phyloP scores from a whole-genome alignment of 176 grass and related monocot genomes.

The Oryza meyeriana region DNA sequence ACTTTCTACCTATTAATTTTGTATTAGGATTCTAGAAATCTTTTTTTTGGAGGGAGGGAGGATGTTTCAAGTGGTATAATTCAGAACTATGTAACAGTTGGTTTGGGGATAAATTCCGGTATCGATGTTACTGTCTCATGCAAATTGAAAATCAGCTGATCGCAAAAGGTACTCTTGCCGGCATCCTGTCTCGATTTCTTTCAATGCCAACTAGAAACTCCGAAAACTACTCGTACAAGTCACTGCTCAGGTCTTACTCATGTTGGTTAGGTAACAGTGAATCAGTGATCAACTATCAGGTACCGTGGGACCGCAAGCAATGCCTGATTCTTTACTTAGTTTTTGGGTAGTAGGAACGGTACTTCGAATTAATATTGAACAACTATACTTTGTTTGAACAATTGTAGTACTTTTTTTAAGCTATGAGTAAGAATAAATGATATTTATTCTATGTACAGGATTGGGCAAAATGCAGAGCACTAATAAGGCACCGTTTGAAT shows the following conservation, averaged over 20 bases:
- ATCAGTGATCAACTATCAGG: background rate
- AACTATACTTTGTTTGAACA: background rate
- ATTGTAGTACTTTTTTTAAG: too few species aligned
- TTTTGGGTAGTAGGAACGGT: background rate
- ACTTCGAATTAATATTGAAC: background rate
- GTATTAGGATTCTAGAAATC: too few species aligned
- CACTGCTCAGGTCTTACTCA: background rate
- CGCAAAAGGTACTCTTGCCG: background rate
- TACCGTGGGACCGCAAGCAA: background rate
- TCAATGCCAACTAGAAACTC: background rate
- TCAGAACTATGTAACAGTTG: too few species aligned
- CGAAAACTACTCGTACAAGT: background rate
- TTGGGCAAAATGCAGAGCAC: too few species aligned
- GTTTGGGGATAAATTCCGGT: too few species aligned
- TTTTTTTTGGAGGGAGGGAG: too few species aligned
- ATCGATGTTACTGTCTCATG: background rate
- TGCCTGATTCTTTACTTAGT: background rate
- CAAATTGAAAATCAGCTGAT: background rate
- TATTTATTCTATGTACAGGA: background rate
- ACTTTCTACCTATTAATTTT: too few species aligned
- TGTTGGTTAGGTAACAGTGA: background rate
- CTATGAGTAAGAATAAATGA: background rate
- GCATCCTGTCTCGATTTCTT: background rate
- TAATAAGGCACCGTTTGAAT: too few species aligned
- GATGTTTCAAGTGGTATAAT: too few species aligned